A percentile compares a stretch with the other conserved stretches of the same genome.
phyloP scores from a whole-genome alignment of 352 stramenopile species.

The Globisporangium radiosum region DNA sequence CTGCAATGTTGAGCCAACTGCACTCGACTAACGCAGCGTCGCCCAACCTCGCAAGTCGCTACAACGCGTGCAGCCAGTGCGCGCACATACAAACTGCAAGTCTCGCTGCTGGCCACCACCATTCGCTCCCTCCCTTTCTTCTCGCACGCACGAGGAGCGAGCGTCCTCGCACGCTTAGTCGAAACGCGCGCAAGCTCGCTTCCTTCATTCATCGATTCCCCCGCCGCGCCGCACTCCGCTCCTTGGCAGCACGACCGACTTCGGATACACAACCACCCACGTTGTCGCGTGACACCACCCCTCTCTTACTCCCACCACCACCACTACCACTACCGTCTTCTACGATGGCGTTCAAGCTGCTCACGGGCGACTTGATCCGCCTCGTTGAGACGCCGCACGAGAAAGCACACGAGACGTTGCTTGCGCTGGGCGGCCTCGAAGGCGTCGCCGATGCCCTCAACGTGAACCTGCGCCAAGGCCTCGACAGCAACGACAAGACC shows the following conservation, averaged over 20 bases:
- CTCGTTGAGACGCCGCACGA: constrained; percentile 61
- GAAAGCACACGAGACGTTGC: constrained; percentile 35
- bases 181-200: constrained; percentile 1
- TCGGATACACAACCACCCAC: neutral
- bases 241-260: neutral
- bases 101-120: neutral
- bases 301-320: neutral
- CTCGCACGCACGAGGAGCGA: neutral
- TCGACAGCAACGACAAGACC: constrained; percentile 31
- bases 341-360: constrained; percentile 37
- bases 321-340: neutral
- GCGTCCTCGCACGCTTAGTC: constrained; percentile 18
- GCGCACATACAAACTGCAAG: neutral
- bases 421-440: constrained; percentile 33
- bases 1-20: neutral
- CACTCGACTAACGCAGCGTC: constrained; percentile 1
- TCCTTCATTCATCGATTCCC: constrained; percentile 13
- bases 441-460: constrained; percentile 40
- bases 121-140: neutral
- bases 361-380: constrained; percentile 52
- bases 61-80: neutral
- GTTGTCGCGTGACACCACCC: neutral
- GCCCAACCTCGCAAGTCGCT: neutral
- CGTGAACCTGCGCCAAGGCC: constrained; percentile 36
- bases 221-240: constrained; percentile 5